Percentiles rank a stretch among this genome's conserved stretches.
These are phyloP conservation scores for Gamsiella multidivaricata DNA, from an alignment of 192 early-diverging fungal genomes.

Conservation along the genomic window DNA sequence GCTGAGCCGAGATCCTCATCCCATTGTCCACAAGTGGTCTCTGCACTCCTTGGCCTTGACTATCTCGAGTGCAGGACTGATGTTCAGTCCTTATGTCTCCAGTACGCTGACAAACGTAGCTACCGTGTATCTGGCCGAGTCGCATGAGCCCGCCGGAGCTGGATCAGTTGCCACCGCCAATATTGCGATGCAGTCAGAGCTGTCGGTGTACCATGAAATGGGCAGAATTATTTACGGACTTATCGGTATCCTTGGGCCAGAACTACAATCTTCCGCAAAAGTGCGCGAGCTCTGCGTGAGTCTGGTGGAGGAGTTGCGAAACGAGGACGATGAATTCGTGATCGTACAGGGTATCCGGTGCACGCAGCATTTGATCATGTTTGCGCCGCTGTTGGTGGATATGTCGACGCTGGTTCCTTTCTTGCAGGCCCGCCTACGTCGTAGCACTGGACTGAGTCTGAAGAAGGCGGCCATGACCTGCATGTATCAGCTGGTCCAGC, in stretches of 20 bases:
- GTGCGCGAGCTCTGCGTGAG: slow-evolving; percentile 84
- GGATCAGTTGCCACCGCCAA: slow-evolving; percentile 72
- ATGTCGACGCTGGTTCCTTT: slow-evolving; percentile 75
- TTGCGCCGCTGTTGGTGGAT: slow-evolving; percentile 82
- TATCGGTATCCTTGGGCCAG: slow-evolving; percentile 92
- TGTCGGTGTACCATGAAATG: slow-evolving; percentile 76
- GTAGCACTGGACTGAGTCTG: slow-evolving; percentile 65
- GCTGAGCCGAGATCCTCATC: slow-evolving; percentile 91
- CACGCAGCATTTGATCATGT: slow-evolving; percentile 89
- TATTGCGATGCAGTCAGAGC: slow-evolving; percentile 66
- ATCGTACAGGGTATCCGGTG: slow-evolving; percentile 88
- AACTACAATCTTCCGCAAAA: slow-evolving; percentile 78
- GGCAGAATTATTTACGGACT: slow-evolving; percentile 91
- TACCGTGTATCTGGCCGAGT: slow-evolving; percentile 90
- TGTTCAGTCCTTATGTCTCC: slow-evolving; percentile 92
- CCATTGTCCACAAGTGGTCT: slow-evolving; percentile 95
- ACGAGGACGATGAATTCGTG: slow-evolving; percentile 79
- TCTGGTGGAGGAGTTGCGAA: slow-evolving; percentile 82
- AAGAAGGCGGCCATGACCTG: slow-evolving; percentile 86
- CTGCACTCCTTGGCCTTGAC: slow-evolving; percentile 85
- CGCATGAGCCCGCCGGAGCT: slow-evolving; percentile 77
- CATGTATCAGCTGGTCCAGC: slow-evolving; percentile 85
- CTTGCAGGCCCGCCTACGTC: slow-evolving; percentile 75
- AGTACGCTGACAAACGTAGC: slow-evolving; percentile 87
- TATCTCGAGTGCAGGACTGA: slow-evolving; percentile 87